These are phyloP conservation scores for Pichia terricola DNA, from an alignment of 1,139 yeast species.

Conservation along the genomic window DNA sequence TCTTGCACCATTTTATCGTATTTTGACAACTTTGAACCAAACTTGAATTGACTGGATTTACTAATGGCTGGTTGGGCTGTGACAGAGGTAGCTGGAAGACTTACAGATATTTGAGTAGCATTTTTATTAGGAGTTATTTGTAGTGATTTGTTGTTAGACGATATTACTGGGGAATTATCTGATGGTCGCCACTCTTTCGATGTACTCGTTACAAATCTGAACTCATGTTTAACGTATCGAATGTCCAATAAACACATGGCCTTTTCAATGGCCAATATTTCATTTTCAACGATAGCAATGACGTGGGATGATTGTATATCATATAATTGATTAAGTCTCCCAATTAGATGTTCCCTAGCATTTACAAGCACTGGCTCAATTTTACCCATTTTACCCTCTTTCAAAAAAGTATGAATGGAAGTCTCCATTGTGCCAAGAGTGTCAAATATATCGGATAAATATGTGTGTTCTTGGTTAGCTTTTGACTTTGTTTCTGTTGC, in stretches of 20 bases:
- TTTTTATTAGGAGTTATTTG: too few relatives aligned
- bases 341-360: conserved; percentile 13
- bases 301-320: conserved; percentile 13
- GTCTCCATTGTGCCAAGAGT: conserved; percentile 20
- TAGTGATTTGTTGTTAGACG: conserved; percentile 8
- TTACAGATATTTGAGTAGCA: too few relatives aligned
- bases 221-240: too few relatives aligned
- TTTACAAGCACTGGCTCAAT: conserved; percentile 15
- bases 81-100: too few relatives aligned
- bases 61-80: too few relatives aligned
- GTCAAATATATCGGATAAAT: conserved; percentile 34
- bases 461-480: conserved; percentile 22
- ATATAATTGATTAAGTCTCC: conserved; percentile 11
- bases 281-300: conserved; percentile 21
- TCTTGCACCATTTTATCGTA: conserved; percentile 14
- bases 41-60: too few relatives aligned
- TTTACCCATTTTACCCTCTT: conserved; percentile 13
- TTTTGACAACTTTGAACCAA: conserved; percentile 3
- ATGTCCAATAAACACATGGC: conserved; percentile 19
- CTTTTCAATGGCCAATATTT: conserved; percentile 22
- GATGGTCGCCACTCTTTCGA: too few relatives aligned
- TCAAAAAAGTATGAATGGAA: conserved; percentile 15
- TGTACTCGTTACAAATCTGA: too few relatives aligned
- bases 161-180: neutral
- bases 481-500: conserved; percentile 16